Evolutionary conservation across 2,329 filamentous ascomycete species (phyloP).

Genomic region (Nigrospora osmanthi): DNA sequence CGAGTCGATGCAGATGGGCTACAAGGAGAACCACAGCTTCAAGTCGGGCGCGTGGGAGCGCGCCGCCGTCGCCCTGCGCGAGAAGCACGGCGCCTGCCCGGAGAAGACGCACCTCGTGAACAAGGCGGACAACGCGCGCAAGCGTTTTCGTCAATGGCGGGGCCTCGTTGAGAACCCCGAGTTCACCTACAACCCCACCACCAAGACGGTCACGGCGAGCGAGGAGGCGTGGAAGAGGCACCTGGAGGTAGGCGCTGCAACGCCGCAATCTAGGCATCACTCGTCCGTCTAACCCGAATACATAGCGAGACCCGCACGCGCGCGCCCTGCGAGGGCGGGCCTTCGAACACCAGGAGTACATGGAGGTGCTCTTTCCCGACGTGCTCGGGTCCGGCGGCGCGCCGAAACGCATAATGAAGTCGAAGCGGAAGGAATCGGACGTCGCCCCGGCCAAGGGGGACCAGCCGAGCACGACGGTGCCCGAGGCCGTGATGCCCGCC

Average conservation of each 20-base stretch:
- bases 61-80: slow-evolving; percentile 44
- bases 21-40: slow-evolving; percentile 51
- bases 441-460: slow-evolving; percentile 29
- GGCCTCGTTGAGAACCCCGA: slow-evolving; percentile 49
- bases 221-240: slow-evolving; percentile 51
- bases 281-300: neutral
- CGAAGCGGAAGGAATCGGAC: slow-evolving; percentile 40
- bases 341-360: slow-evolving; percentile 53
- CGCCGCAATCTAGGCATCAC: slow-evolving; percentile 8
- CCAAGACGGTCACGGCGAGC: slow-evolving; percentile 43
- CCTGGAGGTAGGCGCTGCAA: slow-evolving; percentile 39
- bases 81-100: slow-evolving; percentile 47
- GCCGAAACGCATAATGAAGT: slow-evolving; percentile 51
- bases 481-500: slow-evolving; percentile 28
- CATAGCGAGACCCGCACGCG: slow-evolving; percentile 49
- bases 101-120: slow-evolving; percentile 55
- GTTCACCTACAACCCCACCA: slow-evolving; percentile 44
- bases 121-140: slow-evolving; percentile 56
- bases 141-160: slow-evolving; percentile 55
- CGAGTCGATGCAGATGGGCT: slow-evolving; percentile 49
- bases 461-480: slow-evolving; percentile 40
- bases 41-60: slow-evolving; percentile 55
- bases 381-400: slow-evolving; percentile 46
- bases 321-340: slow-evolving; percentile 47
- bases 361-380: slow-evolving; percentile 53